phyloP scores from a whole-genome alignment of 768 basidiomycete genomes.

The Clavaria fumosa region DNA sequence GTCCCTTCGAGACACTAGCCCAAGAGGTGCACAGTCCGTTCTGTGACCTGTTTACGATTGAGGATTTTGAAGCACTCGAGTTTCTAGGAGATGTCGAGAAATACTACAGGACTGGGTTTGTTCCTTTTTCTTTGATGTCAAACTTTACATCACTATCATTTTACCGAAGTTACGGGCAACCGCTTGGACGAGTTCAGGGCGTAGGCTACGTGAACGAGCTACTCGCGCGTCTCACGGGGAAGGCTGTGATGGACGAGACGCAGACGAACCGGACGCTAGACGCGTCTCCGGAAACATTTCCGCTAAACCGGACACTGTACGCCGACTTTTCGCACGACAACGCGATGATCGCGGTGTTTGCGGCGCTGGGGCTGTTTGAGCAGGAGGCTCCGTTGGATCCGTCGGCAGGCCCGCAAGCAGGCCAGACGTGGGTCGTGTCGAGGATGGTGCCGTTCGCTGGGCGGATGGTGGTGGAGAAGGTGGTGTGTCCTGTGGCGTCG shows the following conservation, averaged over 20 bases:
- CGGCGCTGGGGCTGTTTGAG: conserved; percentile 39
- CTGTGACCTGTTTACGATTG: too few relatives aligned
- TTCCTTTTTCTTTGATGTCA: neutral
- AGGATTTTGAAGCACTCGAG: too few relatives aligned
- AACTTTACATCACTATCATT: neutral
- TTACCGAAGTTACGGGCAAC: neutral
- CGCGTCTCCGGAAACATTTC: conserved; percentile 48
- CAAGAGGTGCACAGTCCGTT: too few relatives aligned
- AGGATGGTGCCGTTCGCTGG: conserved; percentile 61
- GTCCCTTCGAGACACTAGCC: too few relatives aligned
- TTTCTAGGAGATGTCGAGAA: neutral
- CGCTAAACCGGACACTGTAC: conserved; percentile 47
- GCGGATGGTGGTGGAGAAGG: conserved; percentile 57
- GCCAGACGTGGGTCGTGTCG: conserved; percentile 37
- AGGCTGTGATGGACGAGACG: neutral
- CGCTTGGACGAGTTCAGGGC: neutral
- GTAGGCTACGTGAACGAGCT: conserved; percentile 63
- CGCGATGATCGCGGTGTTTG: conserved; percentile 65
- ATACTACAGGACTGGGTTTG: neutral
- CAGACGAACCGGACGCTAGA: conserved; percentile 59
- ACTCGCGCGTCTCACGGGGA: conserved; percentile 44
- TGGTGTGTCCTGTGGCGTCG: too few relatives aligned
- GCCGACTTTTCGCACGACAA: conserved; percentile 83
- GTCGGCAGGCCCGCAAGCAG: conserved; percentile 14
- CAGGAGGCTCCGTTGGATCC: conserved; percentile 24